Percentiles rank a stretch among this genome's conserved stretches.
These are phyloP conservation scores for Oropetium thomaeum DNA, from an alignment of 176 grass and related monocot species.

Conservation along the genomic window DNA sequence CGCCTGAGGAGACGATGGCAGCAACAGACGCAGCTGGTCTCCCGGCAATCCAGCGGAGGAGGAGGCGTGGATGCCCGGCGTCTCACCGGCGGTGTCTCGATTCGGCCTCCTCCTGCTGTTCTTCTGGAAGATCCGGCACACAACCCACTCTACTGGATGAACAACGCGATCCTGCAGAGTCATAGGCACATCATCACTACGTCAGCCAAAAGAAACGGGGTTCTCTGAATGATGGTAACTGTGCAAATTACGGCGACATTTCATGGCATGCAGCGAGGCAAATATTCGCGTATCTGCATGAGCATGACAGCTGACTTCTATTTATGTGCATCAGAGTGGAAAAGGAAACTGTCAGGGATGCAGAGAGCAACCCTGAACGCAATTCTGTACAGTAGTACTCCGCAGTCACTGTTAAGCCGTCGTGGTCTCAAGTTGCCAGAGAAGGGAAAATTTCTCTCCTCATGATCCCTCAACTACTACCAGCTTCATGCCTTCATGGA, in stretches of 20 bases:
- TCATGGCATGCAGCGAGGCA: background rate
- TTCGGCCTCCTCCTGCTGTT: conserved; percentile 20
- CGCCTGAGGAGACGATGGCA: conserved; percentile 2
- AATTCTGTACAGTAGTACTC: background rate
- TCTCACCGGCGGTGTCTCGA: background rate
- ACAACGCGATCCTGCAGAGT: conserved; percentile 17
- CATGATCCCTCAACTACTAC: background rate
- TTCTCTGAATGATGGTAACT: background rate
- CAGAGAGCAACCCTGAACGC: background rate
- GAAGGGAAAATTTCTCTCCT: background rate
- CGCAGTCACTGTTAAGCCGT: conserved; percentile 1
- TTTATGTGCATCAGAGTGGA: background rate
- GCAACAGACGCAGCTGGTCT: background rate
- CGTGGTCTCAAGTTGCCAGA: background rate
- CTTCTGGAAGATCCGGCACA: conserved; percentile 64
- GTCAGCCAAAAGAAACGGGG: background rate
- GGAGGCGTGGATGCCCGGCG: background rate
- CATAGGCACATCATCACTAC: background rate
- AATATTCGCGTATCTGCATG: conserved; percentile 4
- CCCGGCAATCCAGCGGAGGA: too few species aligned
- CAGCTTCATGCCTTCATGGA: too few species aligned
- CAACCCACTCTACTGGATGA: conserved; percentile 56
- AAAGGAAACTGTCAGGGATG: background rate
- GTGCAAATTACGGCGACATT: background rate
- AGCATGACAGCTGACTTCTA: background rate